Conservation (phyloP, 306 rosid genomes). For the Cajanus cajan region DNA sequence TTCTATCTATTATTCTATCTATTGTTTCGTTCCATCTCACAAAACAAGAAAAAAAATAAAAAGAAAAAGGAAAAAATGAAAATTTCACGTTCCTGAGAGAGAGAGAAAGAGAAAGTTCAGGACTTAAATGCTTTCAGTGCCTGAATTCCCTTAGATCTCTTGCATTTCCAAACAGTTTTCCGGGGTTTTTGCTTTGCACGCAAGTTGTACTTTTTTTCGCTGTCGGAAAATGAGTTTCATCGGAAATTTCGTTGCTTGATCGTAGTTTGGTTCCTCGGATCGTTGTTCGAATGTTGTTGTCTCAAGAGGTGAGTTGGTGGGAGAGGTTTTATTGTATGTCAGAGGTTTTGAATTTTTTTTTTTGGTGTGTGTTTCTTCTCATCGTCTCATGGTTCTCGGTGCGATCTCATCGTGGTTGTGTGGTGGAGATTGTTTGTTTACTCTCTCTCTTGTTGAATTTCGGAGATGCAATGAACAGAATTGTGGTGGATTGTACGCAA, state of each 20-base stretch:
- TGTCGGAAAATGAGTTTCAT: conserved; percentile 4
- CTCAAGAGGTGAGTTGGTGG: conserved; percentile 48
- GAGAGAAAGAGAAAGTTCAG: conserved; percentile 12
- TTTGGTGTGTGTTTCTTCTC: neutral
- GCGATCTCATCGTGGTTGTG: conserved; percentile 33
- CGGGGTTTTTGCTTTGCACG: conserved; percentile 1
- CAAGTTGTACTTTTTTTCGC: neutral
- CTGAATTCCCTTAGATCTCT: conserved; percentile 42
- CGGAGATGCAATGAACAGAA: conserved; percentile 10
- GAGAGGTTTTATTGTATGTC: conserved; percentile 22
- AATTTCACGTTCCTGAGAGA: conserved; percentile 19
- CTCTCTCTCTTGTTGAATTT: conserved; percentile 34
- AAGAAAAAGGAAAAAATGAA: neutral
- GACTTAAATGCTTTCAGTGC: conserved; percentile 27
- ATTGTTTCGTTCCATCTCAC: conserved; percentile 7
- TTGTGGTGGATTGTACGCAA: conserved; percentile 9
- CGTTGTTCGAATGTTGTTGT: conserved; percentile 34
- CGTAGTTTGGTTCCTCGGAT: conserved; percentile 24
- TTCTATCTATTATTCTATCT: conserved; percentile 28
- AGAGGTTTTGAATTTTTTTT: conserved; percentile 27
- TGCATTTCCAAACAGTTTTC: conserved; percentile 28
- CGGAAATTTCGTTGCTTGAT: conserved; percentile 40
- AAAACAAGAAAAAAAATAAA: neutral
- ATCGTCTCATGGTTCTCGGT: neutral
- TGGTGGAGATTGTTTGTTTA: conserved; percentile 12